Evolutionary conservation across 2,329 filamentous ascomycete species (phyloP), one percentile per base, ranked within the genome.

Genomic region (Conoideocrella luteorostrata): DNA sequence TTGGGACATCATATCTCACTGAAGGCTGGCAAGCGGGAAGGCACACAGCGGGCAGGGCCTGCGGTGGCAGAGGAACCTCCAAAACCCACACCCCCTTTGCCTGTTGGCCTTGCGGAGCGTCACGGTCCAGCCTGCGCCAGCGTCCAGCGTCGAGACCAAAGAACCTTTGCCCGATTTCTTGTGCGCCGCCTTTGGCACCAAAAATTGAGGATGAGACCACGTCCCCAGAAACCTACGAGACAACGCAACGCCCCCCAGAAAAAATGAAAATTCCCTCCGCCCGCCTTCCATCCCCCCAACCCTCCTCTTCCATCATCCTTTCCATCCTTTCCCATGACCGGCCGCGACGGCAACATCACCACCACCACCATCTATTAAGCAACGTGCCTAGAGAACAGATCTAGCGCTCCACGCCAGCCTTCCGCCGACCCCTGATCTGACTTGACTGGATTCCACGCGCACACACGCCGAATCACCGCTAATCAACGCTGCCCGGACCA

Each of bases 171-270:
- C 59, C 58, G 59, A 47, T 58, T 54, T 61, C 53, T 55, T 61
- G 60, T 64, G 62, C 59, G 62, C 61, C 60, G 61, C 61, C 62
- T 60, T 57, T 56, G 56, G 59, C 60, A 60, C 62, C 59, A 61
- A 62, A 56, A 64, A 62, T 59, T 51, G 59, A 61, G 60, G 61
- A 65, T 64, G 59, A 64, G 58, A 64, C 62, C 58, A 64, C 60
- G 55, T 50, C 59, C 59, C 58, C 57, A 61, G 59, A 61, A 62
- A 52, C 55, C 53, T 57, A 57, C 61, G 57, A 64, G 61, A 64
- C 60, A 64, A 52, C 53, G 47, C 51, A 53, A 47, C 48, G 41
- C 50, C 52, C 56, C 56, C 59, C 53, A 53, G 50, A 55, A 52
- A 52, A 58, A 53, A 56, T 54, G 52, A 54, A 59, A 56, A 56